Conservation (phyloP, 2,329 filamentous ascomycete species). For the Trichoderma citrinoviride region DNA sequence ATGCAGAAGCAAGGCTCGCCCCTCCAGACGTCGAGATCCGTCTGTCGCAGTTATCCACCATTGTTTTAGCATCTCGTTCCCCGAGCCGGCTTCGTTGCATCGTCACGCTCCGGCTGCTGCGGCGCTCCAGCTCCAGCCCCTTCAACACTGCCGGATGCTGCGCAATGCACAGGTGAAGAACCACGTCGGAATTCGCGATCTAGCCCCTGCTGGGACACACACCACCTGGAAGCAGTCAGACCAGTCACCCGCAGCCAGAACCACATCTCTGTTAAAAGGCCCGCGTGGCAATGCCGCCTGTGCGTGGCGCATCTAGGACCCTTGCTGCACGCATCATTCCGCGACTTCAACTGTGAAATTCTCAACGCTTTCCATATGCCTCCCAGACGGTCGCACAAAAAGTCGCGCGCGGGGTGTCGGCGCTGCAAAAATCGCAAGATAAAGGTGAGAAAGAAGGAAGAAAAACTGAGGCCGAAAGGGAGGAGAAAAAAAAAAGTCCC, state of each 20-base stretch:
- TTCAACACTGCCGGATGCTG: conserved; percentile 23
- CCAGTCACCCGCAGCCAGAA: neutral
- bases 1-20: conserved; percentile 3
- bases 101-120: neutral
- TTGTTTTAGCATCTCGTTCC: conserved; percentile 3
- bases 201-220: conserved; percentile 5
- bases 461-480: neutral
- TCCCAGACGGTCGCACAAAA: conserved; percentile 66
- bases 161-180: neutral
- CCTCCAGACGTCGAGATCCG: conserved; percentile 14
- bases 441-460: conserved; percentile 49
- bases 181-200: neutral
- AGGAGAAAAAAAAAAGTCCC: neutral
- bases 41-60: neutral
- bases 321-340: conserved; percentile 27
- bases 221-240: neutral
- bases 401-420: conserved; percentile 64
- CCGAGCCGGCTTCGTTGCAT: too few relatives aligned
- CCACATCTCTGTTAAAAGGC: conserved; percentile 17
- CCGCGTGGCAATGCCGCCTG: conserved; percentile 35
- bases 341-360: conserved; percentile 27
- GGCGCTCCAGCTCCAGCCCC: conserved; percentile 16
- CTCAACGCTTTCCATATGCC: conserved; percentile 47
- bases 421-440: conserved; percentile 68
- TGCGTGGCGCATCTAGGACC: conserved; percentile 29